phyloP scores from a whole-genome alignment of 495 filamentous ascomycete species.

The Penicillium egyptiacum region DNA sequence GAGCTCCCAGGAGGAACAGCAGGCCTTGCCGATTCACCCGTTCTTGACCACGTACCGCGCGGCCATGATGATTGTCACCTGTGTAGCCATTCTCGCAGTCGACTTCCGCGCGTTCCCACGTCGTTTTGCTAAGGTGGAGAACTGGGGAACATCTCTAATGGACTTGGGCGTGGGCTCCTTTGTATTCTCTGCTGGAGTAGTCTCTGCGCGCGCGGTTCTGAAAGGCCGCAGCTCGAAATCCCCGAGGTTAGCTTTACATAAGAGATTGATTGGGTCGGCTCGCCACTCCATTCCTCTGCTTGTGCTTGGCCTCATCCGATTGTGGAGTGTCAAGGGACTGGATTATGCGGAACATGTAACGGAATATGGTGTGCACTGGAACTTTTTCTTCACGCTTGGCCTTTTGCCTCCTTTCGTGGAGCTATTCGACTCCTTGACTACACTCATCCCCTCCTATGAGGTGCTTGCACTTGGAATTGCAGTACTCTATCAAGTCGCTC shows the following conservation, averaged over 20 bases:
- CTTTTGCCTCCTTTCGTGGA: conserved; percentile 88
- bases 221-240: conserved; percentile 58
- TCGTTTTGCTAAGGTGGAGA: conserved; percentile 95
- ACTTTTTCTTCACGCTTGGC: conserved; percentile 97
- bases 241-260: conserved; percentile 41
- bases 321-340: conserved; percentile 87
- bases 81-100: conserved; percentile 91
- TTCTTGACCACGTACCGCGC: conserved; percentile 91
- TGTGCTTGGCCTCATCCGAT: conserved; percentile 72
- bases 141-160: conserved; percentile 97
- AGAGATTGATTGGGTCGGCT: conserved; percentile 60
- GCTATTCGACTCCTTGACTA: conserved; percentile 65
- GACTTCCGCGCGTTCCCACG: conserved; percentile 92
- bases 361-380: conserved; percentile 99
- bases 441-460: conserved; percentile 68
- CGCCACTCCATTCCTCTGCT: conserved; percentile 83
- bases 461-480: conserved; percentile 65
- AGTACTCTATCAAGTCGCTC: conserved; percentile 65
- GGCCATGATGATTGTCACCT: conserved; percentile 90
- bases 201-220: conserved; percentile 82
- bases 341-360: conserved; percentile 98
- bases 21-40: conserved; percentile 74
- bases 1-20: conserved; percentile 26
- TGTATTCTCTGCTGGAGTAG: conserved; percentile 93
- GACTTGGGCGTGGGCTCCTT: conserved; percentile 97